phyloP scores from a whole-genome alignment of 371 early-diverging fungal species.

The Mucor irregularis region DNA sequence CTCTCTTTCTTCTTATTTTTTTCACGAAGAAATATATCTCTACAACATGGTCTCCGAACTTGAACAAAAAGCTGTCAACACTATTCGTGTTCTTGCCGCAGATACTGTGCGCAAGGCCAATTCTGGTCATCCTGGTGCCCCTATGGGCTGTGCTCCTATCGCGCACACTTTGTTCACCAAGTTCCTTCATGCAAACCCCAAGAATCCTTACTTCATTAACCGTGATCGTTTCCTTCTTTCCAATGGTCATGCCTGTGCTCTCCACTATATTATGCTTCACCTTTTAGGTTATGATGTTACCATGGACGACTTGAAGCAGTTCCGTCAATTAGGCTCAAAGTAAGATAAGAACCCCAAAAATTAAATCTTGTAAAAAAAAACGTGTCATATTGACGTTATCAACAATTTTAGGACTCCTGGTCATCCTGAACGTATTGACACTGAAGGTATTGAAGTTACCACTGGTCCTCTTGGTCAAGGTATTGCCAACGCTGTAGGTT shows the following conservation, averaged over 20 bases:
- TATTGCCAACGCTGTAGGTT: constrained; percentile 83
- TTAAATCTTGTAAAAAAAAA: not conserved
- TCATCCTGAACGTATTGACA: constrained; percentile 90
- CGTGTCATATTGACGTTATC: not conserved
- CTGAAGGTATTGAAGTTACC: constrained; percentile 95
- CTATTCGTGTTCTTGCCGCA: constrained; percentile 91
- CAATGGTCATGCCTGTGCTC: constrained; percentile 98
- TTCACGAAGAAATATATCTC: not conserved
- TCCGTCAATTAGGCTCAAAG: constrained; percentile 81
- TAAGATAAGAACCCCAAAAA: too few relatives aligned
- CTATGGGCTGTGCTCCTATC: constrained; percentile 96
- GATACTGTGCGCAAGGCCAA: constrained; percentile 93
- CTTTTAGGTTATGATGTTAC: constrained; percentile 86
- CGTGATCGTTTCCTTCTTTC: constrained; percentile 99
- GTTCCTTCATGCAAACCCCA: constrained; percentile 82
- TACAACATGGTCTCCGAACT: constrained; percentile 14
- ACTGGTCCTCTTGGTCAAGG: constrained; percentile 99
- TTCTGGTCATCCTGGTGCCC: constrained; percentile 99
- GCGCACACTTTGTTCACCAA: constrained; percentile 88
- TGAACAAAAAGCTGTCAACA: constrained; percentile 67
- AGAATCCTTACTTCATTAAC: constrained; percentile 85
- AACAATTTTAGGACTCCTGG: constrained; percentile 77
- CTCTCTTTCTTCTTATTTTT: not conserved
- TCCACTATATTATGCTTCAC: constrained; percentile 94
- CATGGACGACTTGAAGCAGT: constrained; percentile 93